These are phyloP conservation scores for Trichophyton schoenleinii DNA, from an alignment of 2,329 filamentous ascomycete genomes.

Conservation along the genomic window DNA sequence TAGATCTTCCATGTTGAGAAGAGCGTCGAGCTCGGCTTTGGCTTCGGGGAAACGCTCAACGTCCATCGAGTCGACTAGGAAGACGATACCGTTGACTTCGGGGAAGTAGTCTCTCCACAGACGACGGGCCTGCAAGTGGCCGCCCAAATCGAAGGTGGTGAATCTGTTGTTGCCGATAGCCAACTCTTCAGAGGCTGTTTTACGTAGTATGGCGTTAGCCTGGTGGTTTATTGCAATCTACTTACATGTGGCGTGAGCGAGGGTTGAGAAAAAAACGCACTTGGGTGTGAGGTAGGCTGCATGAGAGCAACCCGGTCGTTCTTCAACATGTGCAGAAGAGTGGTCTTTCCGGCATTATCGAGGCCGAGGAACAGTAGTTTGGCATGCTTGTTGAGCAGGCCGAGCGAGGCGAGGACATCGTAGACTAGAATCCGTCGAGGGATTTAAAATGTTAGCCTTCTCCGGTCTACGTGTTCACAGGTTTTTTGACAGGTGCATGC, in stretches of 20 bases:
- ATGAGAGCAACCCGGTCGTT: conserved; percentile 88
- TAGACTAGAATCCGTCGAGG: conserved; percentile 50
- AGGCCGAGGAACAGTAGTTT: conserved; percentile 89
- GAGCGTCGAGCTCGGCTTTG: conserved; percentile 91
- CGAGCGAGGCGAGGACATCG: conserved; percentile 76
- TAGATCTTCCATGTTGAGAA: conserved; percentile 93
- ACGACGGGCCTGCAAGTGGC: conserved; percentile 86
- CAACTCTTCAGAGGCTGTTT: conserved; percentile 72
- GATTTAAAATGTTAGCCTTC: no score
- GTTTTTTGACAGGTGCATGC: neutral
- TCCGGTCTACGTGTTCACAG: conserved; percentile 4
- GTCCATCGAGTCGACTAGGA: conserved; percentile 95
- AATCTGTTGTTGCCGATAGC: conserved; percentile 88
- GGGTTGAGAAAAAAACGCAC: conserved; percentile 40
- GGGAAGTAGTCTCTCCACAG: conserved; percentile 97
- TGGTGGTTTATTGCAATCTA: neutral
- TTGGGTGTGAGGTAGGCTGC: conserved; percentile 82
- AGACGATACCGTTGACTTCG: conserved; percentile 91
- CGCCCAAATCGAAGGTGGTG: conserved; percentile 86
- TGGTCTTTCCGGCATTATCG: conserved; percentile 91
- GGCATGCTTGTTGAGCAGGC: conserved; percentile 87
- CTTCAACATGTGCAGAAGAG: conserved; percentile 90
- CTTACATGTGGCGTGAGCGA: neutral
- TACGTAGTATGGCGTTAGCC: neutral
- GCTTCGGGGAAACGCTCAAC: conserved; percentile 87